Base-by-base conservation (phyloP, 257 asterid species). In the Petunia secreta region DNA sequence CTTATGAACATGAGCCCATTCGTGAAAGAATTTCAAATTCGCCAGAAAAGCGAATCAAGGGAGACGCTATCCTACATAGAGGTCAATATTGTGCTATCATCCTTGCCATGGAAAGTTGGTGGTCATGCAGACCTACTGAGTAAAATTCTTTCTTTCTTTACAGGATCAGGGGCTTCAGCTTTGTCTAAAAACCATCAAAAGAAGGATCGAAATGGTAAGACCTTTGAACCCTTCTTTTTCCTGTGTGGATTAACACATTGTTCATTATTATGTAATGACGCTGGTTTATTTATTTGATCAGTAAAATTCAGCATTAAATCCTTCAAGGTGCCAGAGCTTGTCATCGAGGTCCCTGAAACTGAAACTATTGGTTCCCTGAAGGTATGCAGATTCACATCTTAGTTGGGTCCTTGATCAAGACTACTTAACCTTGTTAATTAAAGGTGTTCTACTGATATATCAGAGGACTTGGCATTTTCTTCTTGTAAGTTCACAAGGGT, bases 251-350 rank as follows among this genome's bases (percentile, higher is more conserved):
- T 6, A 36, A 37, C 75, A 3, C 62, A 73, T 50, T 73, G 5
- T 46, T 62, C 68, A 11, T 58, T 4, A 4, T 16, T 41, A 25
- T 39, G 5, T 39, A 15, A 34, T 68, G 36, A 25, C 53, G 37
- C 3, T 6, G 2, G 37, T 80, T 81, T 3, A 48, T 84, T 75
- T 83, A 9, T 52, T 83, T 67, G 59, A 78, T 78, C 97, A 96
- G 99, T 96, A 85, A 90, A 86, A 86, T 83, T 96, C 67, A 92
- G 97, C 88, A 96, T 96, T 53, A 94, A 94, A 88, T 91, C 99
- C 68, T 96, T 96, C 86, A 91, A 82, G 91, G 94, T 96, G 84
- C 99, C 99, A 13, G 99, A 96, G 87, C 93, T 96, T 78, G 91
- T 89, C 82, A 84, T 96, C 37, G 99, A 96, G 91, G 97, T 96